phyloP scores from a whole-genome alignment of 371 early-diverging fungal species.

The Zychaea mexicana region DNA sequence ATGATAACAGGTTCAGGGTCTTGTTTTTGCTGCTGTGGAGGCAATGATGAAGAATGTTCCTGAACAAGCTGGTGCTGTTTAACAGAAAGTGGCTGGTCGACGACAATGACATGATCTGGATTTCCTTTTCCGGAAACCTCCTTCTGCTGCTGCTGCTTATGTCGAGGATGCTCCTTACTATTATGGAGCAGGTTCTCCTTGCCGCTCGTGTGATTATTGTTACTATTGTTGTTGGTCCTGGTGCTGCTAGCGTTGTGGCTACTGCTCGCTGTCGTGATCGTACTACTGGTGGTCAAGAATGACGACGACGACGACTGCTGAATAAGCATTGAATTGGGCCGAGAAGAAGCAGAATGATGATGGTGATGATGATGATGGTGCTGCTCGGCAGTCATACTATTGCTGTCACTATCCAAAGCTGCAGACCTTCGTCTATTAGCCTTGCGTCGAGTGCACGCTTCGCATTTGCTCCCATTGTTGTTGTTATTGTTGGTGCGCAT shows the following conservation, averaged over 20 bases:
- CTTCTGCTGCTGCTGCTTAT: neutral
- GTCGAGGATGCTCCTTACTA: neutral
- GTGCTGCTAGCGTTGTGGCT: neutral
- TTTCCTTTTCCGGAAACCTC: neutral
- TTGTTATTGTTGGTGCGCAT: neutral
- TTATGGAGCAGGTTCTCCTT: neutral
- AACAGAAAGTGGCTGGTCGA: neutral
- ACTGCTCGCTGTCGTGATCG: neutral
- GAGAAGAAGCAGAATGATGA: neutral
- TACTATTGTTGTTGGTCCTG: neutral
- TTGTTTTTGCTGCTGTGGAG: neutral
- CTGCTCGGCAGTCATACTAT: neutral
- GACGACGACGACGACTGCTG: neutral
- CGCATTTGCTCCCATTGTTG: neutral
- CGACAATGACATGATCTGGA: neutral
- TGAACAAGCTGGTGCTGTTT: neutral
- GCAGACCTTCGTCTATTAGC: neutral
- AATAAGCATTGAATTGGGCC: neutral
- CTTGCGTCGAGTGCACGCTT: conserved; percentile 2
- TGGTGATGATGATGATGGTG: neutral
- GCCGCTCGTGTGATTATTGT: neutral
- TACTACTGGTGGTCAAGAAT: neutral
- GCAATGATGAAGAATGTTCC: neutral
- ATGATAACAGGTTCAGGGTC: neutral
- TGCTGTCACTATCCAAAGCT: neutral